Conservation (phyloP, 371 early-diverging fungal genomes). For the Lichtheimia ornata region DNA sequence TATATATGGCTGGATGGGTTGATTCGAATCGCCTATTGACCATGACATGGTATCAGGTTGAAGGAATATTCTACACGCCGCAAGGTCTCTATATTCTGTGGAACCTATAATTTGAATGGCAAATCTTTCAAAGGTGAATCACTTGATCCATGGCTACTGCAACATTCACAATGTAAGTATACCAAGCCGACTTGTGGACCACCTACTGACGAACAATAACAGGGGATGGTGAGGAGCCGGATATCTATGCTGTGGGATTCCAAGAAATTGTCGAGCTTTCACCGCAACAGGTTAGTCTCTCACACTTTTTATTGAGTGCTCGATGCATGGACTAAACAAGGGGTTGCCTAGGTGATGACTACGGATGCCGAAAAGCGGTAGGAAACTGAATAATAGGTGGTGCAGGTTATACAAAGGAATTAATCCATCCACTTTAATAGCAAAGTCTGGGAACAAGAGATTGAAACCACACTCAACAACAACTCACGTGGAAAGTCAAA, state of each 20-base stretch:
- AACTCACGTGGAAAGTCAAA: constrained; percentile 34
- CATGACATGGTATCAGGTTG: constrained; percentile 19
- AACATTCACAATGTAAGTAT: constrained; percentile 47
- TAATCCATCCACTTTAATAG: constrained; percentile 12
- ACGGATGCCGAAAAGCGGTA: constrained; percentile 72
- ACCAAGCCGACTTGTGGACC: too few relatives aligned
- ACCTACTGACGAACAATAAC: not conserved
- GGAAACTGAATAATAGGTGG: not conserved
- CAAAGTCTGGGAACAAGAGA: constrained; percentile 67
- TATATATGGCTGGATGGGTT: constrained; percentile 9
- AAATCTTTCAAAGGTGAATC: constrained; percentile 65
- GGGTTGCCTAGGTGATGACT: constrained; percentile 53
- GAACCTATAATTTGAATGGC: constrained; percentile 95
- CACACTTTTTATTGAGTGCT: not conserved
- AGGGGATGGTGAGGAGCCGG: constrained; percentile 55
- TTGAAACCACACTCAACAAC: constrained; percentile 58
- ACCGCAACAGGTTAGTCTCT: constrained; percentile 61
- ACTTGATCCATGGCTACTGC: constrained; percentile 67
- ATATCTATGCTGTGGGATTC: constrained; percentile 86
- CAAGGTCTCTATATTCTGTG: constrained; percentile 67
- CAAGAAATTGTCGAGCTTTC: constrained; percentile 95
- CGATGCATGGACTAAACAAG: not conserved
- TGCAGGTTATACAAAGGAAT: not conserved
- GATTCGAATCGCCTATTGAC: constrained; percentile 6
- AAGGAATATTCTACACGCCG: constrained; percentile 58